Evolutionary conservation across 2,329 filamentous ascomycete genomes (phyloP), one percentile per base, ranked within the genome.

Genomic region (Pseudocercospora crystallina): DNA sequence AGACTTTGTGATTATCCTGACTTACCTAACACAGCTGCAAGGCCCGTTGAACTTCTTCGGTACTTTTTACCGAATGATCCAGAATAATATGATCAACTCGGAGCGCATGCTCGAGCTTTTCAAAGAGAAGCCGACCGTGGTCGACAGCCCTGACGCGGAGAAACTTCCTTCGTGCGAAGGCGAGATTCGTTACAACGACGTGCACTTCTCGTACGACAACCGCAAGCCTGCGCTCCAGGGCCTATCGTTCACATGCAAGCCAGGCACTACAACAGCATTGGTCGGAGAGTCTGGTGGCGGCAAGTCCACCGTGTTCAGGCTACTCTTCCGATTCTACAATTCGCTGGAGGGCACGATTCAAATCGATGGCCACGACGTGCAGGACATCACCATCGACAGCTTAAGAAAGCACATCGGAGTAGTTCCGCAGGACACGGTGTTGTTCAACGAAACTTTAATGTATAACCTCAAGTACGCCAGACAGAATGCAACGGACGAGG

Each of bases 251-350:
- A 85, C 86, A 57, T 96, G 91, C 69, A 75, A 77, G 13, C 91
- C 94, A 2, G 94, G 94, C 45, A 96, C 90, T 1, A 97, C 91
- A 0, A 99, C 92, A 5, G 94, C 94, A 0, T 85, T 99, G 58
- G 94, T 99, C 13, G 94, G 94, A 57, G 92, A 97, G 70, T 97
- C 92, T 30, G 94, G 94, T 39, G 94, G 94, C 52, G 94, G 94
- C 59, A 99, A 99, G 71, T 97, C 92, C 2, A 99, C 94, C 0
- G 82, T 99, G 20, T 96, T 99, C 76, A 87, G 94, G 43, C 81
- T 97, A 42, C 84, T 99, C 68, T 97, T 96, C 78, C 87, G 94
- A 13, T 99, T 96, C 72, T 99, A 97, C 76, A 95, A 96, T 66
- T 83, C 86, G 47, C 79, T 85, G 45, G 80, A 83, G 44, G 94